phyloP scores from a whole-genome alignment of 1,139 yeast species.

The Geotrichum klebahnii region DNA sequence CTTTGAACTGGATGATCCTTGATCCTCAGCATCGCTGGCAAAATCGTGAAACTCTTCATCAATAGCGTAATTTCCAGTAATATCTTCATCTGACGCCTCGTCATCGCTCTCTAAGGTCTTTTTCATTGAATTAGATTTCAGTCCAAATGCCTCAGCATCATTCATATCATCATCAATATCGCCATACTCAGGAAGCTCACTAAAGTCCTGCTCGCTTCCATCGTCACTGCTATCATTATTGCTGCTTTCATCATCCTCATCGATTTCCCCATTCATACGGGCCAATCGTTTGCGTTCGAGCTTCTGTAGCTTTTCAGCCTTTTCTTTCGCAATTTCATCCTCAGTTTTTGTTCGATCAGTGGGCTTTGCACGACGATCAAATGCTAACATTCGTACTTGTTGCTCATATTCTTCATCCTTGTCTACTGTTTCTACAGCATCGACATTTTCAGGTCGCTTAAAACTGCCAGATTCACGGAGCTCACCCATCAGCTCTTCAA shows the following conservation, averaged over 20 bases:
- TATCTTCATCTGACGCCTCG: constrained; percentile 28
- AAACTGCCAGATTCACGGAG: constrained; percentile 38
- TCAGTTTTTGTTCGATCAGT: constrained; percentile 92
- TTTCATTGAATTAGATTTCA: constrained; percentile 20
- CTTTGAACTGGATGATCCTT: constrained; percentile 4
- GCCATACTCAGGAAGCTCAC: constrained; percentile 29
- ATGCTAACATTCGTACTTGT: constrained; percentile 70
- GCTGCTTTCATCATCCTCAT: constrained; percentile 39
- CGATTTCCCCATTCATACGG: constrained; percentile 79
- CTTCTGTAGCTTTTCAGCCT: constrained; percentile 59
- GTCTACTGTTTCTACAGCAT: constrained; percentile 40
- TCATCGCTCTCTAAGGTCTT: constrained; percentile 41
- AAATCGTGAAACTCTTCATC: constrained; percentile 38
- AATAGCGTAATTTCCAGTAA: constrained; percentile 29
- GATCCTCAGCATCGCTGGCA: constrained; percentile 31
- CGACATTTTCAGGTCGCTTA: constrained; percentile 27
- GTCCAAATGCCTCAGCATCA: constrained; percentile 29
- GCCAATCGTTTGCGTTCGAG: constrained; percentile 71
- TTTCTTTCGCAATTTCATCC: constrained; percentile 72
- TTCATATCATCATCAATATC: constrained; percentile 27
- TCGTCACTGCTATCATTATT: constrained; percentile 27
- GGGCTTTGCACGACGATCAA: constrained; percentile 90
- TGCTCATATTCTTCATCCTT: constrained; percentile 65
- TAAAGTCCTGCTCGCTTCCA: constrained; percentile 37
- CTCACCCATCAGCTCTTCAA: constrained; percentile 72